phyloP scores from a whole-genome alignment of 345 rosid species.

The Salix suchowensis region DNA sequence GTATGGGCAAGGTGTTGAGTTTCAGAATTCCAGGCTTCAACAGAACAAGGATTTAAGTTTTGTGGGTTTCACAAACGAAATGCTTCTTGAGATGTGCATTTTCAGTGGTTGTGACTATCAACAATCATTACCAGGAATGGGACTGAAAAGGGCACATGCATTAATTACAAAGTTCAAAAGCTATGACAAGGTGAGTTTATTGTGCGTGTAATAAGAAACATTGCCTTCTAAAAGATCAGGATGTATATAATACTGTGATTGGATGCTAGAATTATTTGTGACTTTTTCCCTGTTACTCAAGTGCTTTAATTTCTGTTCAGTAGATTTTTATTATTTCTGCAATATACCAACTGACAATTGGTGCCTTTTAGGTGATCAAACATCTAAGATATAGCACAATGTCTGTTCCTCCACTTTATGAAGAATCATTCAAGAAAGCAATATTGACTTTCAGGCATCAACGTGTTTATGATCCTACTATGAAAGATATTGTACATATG shows the following conservation, averaged over 20 bases:
- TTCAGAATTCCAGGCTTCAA: slow-evolving; percentile 58
- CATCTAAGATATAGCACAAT: slow-evolving; percentile 73
- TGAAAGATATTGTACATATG: slow-evolving; percentile 57
- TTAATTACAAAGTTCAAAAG: slow-evolving; percentile 71
- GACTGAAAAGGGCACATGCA: slow-evolving; percentile 87
- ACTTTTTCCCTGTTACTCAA: neutral
- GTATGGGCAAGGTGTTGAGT: slow-evolving; percentile 89
- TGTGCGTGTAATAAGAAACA: neutral
- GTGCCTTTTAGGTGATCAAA: slow-evolving; percentile 63
- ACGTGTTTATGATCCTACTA: slow-evolving; percentile 70
- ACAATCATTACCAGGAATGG: slow-evolving; percentile 93
- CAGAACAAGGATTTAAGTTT: slow-evolving; percentile 64
- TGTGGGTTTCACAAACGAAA: slow-evolving; percentile 66
- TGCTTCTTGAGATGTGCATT: slow-evolving; percentile 98
- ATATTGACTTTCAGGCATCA: slow-evolving; percentile 85
- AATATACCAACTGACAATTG: neutral
- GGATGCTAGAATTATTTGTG: neutral
- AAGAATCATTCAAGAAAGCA: slow-evolving; percentile 83
- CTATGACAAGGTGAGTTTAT: slow-evolving; percentile 59
- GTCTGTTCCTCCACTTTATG: slow-evolving; percentile 77
- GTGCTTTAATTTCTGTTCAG: slow-evolving; percentile 7
- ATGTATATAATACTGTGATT: neutral
- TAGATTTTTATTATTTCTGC: slow-evolving; percentile 15
- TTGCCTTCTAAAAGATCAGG: neutral
- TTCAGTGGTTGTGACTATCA: slow-evolving; percentile 96